Base-by-base conservation (phyloP, 1,284 basidiomycete genomes). In the Meira nashicola region DNA sequence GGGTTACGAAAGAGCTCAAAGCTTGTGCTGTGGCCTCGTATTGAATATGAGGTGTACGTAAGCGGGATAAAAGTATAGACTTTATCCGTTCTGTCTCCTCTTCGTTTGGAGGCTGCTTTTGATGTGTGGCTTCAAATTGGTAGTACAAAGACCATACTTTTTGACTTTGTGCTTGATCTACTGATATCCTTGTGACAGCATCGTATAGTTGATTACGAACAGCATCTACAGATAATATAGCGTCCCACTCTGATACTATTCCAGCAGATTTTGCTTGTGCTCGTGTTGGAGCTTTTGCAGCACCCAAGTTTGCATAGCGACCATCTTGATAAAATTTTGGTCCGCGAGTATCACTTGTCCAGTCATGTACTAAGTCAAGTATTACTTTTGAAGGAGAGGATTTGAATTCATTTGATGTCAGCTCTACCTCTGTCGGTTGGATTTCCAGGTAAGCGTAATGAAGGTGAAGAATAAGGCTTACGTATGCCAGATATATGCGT, bases 151-250 rank as follows among this genome's bases (percentile, higher is more conserved):
- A 48, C 46, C 46, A 48, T 2, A 48, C 46, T 23, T 48, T 19
- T 23, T 48, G 46, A 23, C 46, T 48, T 33, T 57, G 19, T 14
- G 58, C 48, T 19, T 21, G 12, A 41, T 62, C 48, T 19, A 49
- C 60, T 25, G 61, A 52, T n/a, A 46, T 40, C 25, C 58, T 41
- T 19, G 28, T 55, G 28, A 47, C 37, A 38, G 61, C 59, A n/a
- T 57, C 59, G 17, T 58, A n/a, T 14, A 63, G 23, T 15, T 21
- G 23, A 19, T 17, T 15, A 5, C 61, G 37, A 28, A 60, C 47
- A 5, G 33, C 38, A 8, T 40, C 44, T 33, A 56, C 59, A 33
- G 50, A 37, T 1, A 54, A 23, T 21, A 60, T 4, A 1, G 17
- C 17, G 10, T 60, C 57, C 23, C 41, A 49, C 12, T 19, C 41